These are phyloP conservation scores for Ustilago trichophora DNA, from an alignment of 1,284 basidiomycete species.

Conservation along the genomic window DNA sequence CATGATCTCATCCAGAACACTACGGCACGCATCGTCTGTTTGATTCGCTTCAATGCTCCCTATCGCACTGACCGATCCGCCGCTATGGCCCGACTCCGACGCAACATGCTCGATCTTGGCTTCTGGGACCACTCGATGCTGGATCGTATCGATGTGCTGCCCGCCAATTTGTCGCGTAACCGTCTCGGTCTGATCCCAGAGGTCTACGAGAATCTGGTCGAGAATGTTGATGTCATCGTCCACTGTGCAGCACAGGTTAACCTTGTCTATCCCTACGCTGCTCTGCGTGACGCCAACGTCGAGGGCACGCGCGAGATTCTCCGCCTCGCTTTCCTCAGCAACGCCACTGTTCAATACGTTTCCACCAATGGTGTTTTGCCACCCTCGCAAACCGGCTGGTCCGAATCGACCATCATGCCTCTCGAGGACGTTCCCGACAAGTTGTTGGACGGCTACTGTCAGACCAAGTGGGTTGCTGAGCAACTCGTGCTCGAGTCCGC, in stretches of 20 bases:
- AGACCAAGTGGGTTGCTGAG: constrained; percentile 67
- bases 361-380: constrained; percentile 67
- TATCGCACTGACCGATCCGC: constrained; percentile 58
- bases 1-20: constrained; percentile 59
- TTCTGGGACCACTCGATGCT: constrained; percentile 62
- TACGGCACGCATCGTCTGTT: constrained; percentile 63
- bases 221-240: constrained; percentile 59
- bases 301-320: constrained; percentile 66
- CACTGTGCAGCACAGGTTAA: constrained; percentile 66
- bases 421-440: constrained; percentile 62
- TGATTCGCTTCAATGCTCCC: constrained; percentile 64
- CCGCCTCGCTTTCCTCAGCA: constrained; percentile 63
- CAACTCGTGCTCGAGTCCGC: constrained; percentile 62
- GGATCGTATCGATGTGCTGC: constrained; percentile 63
- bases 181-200: constrained; percentile 57
- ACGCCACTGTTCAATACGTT: constrained; percentile 64
- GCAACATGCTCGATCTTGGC: constrained; percentile 65
- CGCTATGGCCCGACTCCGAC: constrained; percentile 61
- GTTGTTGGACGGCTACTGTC: constrained; percentile 66
- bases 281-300: constrained; percentile 64
- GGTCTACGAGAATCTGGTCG: constrained; percentile 55
- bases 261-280: constrained; percentile 66
- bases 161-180: constrained; percentile 60
- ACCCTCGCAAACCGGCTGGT: constrained; percentile 59
- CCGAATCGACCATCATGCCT: constrained; percentile 56